Evolutionary conservation across 345 rosid species (phyloP).

Genomic region (Dipteronia sinensis): DNA sequence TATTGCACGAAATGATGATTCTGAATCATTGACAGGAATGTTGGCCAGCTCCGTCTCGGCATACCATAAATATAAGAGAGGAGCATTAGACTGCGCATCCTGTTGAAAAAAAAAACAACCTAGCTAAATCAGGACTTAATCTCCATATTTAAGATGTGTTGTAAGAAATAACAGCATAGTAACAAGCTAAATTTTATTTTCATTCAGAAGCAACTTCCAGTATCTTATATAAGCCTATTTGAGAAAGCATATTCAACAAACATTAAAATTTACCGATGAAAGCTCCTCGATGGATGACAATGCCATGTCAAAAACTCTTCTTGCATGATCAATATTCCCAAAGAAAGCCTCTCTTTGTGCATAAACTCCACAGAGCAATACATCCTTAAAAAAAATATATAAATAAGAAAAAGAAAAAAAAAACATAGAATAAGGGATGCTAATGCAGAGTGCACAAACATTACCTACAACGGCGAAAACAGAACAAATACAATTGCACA

Average conservation of each 20-base stretch:
- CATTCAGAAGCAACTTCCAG: conserved; percentile 8
- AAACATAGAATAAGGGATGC: background rate
- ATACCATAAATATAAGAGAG: conserved; percentile 84
- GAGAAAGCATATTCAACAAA: conserved; percentile 6
- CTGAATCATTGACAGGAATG: conserved; percentile 32
- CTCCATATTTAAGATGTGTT: background rate
- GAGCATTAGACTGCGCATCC: conserved; percentile 67
- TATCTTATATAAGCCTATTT: background rate
- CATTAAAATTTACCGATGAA: conserved; percentile 51
- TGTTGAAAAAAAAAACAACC: conserved; percentile 31
- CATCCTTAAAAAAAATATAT: conserved; percentile 53
- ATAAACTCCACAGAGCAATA: conserved; percentile 93
- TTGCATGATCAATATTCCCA: conserved; percentile 85
- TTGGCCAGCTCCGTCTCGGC: conserved; percentile 76
- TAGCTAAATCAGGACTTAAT: background rate
- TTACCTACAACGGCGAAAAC: background rate
- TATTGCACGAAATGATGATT: conserved; percentile 61
- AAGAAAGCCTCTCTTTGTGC: conserved; percentile 85
- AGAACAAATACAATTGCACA: background rate
- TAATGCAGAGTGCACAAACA: background rate
- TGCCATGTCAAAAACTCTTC: conserved; percentile 95
- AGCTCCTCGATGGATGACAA: conserved; percentile 78
- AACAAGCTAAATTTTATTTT: background rate
- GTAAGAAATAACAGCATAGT: background rate
- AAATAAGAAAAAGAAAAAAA: background rate